Evolutionary conservation across 371 early-diverging fungal genomes (phyloP).

Genomic region (Mortierella sp.): DNA sequence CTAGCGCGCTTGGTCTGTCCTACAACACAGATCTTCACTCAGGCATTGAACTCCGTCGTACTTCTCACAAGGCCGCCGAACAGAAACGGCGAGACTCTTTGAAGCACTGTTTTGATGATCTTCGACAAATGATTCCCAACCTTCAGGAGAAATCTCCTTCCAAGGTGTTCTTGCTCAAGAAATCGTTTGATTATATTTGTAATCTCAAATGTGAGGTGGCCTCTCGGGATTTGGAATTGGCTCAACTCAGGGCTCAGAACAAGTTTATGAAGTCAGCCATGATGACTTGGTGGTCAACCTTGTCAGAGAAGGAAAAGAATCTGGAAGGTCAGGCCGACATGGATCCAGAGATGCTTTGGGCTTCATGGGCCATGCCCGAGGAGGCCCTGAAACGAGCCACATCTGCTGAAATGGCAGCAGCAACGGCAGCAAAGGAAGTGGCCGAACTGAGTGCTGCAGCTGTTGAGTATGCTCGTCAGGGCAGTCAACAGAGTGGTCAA

Average conservation of each 20-base stretch:
- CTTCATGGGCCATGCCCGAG: slow-evolving; percentile 27
- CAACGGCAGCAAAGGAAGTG: slow-evolving; percentile 23
- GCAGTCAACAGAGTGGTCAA: slow-evolving; percentile 43
- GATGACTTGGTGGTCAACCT: slow-evolving; percentile 31
- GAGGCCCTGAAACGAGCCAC: slow-evolving; percentile 29
- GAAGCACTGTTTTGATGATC: slow-evolving; percentile 87
- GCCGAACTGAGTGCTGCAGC: slow-evolving; percentile 49
- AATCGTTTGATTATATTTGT: slow-evolving; percentile 69
- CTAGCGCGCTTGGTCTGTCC: slow-evolving; percentile 70
- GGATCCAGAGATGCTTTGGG: too few relatives aligned
- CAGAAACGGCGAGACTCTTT: slow-evolving; percentile 92
- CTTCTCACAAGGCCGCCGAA: slow-evolving; percentile 92
- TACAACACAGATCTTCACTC: slow-evolving; percentile 78
- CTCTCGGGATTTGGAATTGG: slow-evolving; percentile 59
- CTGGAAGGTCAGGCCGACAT: slow-evolving; percentile 9
- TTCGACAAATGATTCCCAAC: slow-evolving; percentile 76
- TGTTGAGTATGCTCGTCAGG: slow-evolving; percentile 31
- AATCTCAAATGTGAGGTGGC: slow-evolving; percentile 61
- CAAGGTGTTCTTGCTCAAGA: slow-evolving; percentile 67
- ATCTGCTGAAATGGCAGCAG: slow-evolving; percentile 21
- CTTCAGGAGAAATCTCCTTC: slow-evolving; percentile 73
- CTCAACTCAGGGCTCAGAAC: slow-evolving; percentile 57
- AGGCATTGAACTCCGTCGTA: slow-evolving; percentile 78
- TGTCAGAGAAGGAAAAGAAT: slow-evolving; percentile 38
- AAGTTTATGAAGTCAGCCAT: slow-evolving; percentile 37